Evolutionary conservation across 495 filamentous ascomycete genomes (phyloP).

Genomic region (Neurospora sp.): DNA sequence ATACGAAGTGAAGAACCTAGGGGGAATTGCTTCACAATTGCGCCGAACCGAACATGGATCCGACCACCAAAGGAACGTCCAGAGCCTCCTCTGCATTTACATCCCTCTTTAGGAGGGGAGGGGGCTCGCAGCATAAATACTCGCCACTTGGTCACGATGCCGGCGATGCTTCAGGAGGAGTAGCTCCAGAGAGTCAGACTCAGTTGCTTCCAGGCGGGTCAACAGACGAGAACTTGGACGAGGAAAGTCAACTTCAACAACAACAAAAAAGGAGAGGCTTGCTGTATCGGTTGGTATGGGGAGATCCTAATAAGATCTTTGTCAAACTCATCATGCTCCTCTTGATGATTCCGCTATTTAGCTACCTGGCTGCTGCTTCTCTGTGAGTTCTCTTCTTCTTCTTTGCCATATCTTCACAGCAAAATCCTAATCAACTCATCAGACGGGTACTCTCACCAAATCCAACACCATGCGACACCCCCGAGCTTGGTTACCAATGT

Average conservation of each 20-base stretch:
- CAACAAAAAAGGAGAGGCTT: neutral
- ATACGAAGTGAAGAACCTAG: neutral
- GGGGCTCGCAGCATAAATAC: neutral
- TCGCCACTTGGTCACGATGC: neutral
- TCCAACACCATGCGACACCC: constrained; percentile 41
- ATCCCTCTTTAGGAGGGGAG: neutral
- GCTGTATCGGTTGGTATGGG: neutral
- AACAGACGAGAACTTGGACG: neutral
- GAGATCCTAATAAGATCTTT: neutral
- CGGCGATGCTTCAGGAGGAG: neutral
- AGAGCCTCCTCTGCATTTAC: neutral
- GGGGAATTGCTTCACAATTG: neutral
- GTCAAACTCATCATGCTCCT: neutral
- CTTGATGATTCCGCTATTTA: neutral
- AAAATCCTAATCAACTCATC: neutral
- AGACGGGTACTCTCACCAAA: neutral
- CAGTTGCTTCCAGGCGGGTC: neutral
- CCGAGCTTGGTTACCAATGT: constrained; percentile 51
- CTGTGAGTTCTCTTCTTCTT: neutral
- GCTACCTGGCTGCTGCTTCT: neutral
- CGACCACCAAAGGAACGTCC: neutral
- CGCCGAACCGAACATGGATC: neutral
- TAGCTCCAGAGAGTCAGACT: neutral
- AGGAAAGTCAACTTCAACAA: neutral
- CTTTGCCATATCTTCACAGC: neutral